Evolutionary conservation across 106 monocot species (phyloP).

Genomic region (Ottelia alismoides): DNA sequence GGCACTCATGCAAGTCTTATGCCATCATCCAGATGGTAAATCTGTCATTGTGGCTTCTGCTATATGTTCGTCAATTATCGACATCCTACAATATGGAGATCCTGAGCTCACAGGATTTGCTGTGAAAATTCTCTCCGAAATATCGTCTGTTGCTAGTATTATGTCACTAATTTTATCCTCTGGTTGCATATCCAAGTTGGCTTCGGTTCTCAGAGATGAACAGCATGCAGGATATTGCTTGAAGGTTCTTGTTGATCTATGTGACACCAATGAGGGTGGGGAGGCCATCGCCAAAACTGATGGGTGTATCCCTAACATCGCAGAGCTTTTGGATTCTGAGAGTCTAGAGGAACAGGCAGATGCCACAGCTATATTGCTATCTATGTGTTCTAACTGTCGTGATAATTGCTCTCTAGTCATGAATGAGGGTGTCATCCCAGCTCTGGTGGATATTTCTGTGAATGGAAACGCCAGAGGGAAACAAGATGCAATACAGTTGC

Average conservation of each 20-base stretch:
- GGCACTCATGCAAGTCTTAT: constrained; percentile 37
- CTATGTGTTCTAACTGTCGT: constrained; percentile 30
- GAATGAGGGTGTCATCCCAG: constrained; percentile 78
- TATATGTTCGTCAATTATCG: constrained; percentile 23
- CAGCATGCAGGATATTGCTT: constrained; percentile 26
- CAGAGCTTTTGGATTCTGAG: constrained; percentile 50
- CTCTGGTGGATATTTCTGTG: constrained; percentile 64
- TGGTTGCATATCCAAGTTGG: constrained; percentile 30
- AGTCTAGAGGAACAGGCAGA: constrained; percentile 43
- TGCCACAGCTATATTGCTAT: constrained; percentile 36
- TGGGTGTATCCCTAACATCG: constrained; percentile 43
- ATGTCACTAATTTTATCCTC: constrained; percentile 29
- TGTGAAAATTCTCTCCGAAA: constrained; percentile 38
- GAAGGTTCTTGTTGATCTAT: constrained; percentile 34
- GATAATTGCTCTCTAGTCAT: constrained; percentile 45
- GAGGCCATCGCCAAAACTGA: constrained; percentile 24
- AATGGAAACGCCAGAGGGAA: constrained; percentile 50
- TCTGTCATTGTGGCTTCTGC: constrained; percentile 25
- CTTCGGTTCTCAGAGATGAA: constrained; percentile 23
- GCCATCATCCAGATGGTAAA: constrained; percentile 7
- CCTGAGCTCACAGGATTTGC: constrained; percentile 18
- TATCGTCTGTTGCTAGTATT: constrained; percentile 31
- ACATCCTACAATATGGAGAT: constrained; percentile 29
- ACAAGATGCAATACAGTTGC: constrained; percentile 38
- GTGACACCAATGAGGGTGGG: constrained; percentile 30